A percentile compares a stretch with the other conserved stretches of the same genome.
Evolutionary conservation across 345 rosid genomes (phyloP).

Genomic region (Rhizophora mangle): DNA sequence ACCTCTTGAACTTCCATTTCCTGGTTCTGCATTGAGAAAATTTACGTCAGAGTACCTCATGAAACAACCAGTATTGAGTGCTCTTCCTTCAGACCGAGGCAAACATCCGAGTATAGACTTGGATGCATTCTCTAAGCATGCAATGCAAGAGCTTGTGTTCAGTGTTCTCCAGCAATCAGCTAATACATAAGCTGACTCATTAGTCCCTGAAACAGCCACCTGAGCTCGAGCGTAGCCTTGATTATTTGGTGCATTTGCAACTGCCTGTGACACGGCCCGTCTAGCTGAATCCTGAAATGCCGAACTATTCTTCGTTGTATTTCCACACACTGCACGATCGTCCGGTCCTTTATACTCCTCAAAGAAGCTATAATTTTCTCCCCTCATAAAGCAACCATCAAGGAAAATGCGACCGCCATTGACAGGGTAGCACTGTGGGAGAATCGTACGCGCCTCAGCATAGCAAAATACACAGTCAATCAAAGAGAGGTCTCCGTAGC

Average conservation of each 20-base stretch:
- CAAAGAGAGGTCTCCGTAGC: slow-evolving; percentile 77
- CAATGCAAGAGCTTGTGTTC: slow-evolving; percentile 54
- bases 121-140: slow-evolving; percentile 73
- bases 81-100: slow-evolving; percentile 89
- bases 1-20: slow-evolving; percentile 64
- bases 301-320: slow-evolving; percentile 38
- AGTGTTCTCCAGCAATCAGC: slow-evolving; percentile 81
- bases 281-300: slow-evolving; percentile 46
- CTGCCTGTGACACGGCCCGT: slow-evolving; percentile 43
- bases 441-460: slow-evolving; percentile 80
- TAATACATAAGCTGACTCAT: slow-evolving; percentile 59
- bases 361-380: slow-evolving; percentile 78
- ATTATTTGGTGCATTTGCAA: slow-evolving; percentile 41
- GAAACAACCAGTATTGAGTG: slow-evolving; percentile 82
- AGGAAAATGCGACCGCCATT: slow-evolving; percentile 77
- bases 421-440: slow-evolving; percentile 83
- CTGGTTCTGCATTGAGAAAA: slow-evolving; percentile 59
- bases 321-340: slow-evolving; percentile 65
- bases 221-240: slow-evolving; percentile 47
- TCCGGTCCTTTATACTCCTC: slow-evolving; percentile 55
- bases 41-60: slow-evolving; percentile 72
- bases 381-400: slow-evolving; percentile 95
- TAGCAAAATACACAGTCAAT: slow-evolving; percentile 87
- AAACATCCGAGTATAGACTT: slow-evolving; percentile 54
- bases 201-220: slow-evolving; percentile 35